Conservation (phyloP, 1,139 yeast genomes). For the Insectozyma bohioensis region DNA sequence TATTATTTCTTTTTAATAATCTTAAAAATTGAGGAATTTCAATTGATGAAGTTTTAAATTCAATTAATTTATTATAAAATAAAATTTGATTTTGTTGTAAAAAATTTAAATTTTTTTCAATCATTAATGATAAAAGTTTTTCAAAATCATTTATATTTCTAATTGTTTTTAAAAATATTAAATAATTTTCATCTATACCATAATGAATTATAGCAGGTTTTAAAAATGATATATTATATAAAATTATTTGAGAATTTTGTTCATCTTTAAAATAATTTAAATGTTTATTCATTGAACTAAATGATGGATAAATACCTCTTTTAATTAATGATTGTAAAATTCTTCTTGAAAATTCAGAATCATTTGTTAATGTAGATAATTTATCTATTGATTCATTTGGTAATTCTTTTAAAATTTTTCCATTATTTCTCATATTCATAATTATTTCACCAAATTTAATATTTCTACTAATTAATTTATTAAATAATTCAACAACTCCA, state of each 20-base stretch:
- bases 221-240: slow-evolving; percentile 27
- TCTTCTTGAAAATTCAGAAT: slow-evolving; percentile 19
- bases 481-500: too few relatives aligned
- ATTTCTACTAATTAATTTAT: too few relatives aligned
- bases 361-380: slow-evolving; percentile 25
- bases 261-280: slow-evolving; percentile 15
- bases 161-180: slow-evolving; percentile 22
- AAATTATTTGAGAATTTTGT: slow-evolving; percentile 7
- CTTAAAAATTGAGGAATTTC: slow-evolving; percentile 12
- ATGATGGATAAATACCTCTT: slow-evolving; percentile 25
- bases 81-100: slow-evolving; percentile 17
- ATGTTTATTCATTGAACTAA: slow-evolving; percentile 23
- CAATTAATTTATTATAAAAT: slow-evolving; percentile 9
- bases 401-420: slow-evolving; percentile 17
- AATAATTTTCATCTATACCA: too few relatives aligned
- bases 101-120: slow-evolving; percentile 10
- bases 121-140: slow-evolving; percentile 24
- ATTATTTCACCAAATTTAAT: too few relatives aligned
- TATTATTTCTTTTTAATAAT: slow-evolving; percentile 5
- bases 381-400: slow-evolving; percentile 25
- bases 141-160: slow-evolving; percentile 29
- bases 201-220: too few relatives aligned
- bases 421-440: too few relatives aligned
- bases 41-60: slow-evolving; percentile 7
- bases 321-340: slow-evolving; percentile 22